Evolutionary conservation across 2,329 filamentous ascomycete species (phyloP).

Genomic region (Fusarium sp.): DNA sequence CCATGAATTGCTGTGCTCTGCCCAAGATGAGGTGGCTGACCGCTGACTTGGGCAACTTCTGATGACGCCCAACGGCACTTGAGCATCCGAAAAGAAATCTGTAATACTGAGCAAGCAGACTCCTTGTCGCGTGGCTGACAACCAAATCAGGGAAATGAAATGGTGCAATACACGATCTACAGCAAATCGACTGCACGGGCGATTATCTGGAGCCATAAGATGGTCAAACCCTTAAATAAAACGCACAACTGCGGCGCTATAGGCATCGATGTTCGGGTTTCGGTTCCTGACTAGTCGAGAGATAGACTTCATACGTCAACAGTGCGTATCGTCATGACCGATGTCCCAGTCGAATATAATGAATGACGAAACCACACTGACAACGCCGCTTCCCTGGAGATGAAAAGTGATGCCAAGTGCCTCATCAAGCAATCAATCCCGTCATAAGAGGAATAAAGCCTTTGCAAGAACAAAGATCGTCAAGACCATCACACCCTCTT

Average conservation of each 20-base stretch:
- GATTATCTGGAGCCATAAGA: constrained; percentile 30
- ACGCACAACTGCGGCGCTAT: constrained; percentile 33
- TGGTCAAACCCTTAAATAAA: constrained; percentile 21
- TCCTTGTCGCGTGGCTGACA: constrained; percentile 40
- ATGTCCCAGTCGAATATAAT: constrained; percentile 13
- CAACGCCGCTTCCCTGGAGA: constrained; percentile 14
- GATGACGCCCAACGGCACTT: constrained; percentile 27
- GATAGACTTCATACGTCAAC: constrained; percentile 37
- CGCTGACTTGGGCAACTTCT: constrained; percentile 12
- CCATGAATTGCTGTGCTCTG: constrained; percentile 14
- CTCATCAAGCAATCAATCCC: constrained; percentile 12
- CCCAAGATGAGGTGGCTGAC: constrained; percentile 11
- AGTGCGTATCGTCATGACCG: constrained; percentile 19
- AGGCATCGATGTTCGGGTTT: constrained; percentile 33
- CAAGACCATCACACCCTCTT: constrained; percentile 25
- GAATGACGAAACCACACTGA: constrained; percentile 34
- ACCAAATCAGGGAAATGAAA: constrained; percentile 42
- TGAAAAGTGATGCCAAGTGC: constrained; percentile 19
- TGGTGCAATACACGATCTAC: constrained; percentile 32
- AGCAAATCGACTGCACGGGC: constrained; percentile 18
- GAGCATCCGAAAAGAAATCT: not conserved
- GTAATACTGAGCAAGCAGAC: constrained; percentile 1
- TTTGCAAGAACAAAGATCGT: constrained; percentile 22
- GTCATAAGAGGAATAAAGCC: constrained; percentile 20
- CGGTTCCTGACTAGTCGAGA: constrained; percentile 41